phyloP scores from a whole-genome alignment of 805 yeast genomes.

The Cyberlindnera meyerae region DNA sequence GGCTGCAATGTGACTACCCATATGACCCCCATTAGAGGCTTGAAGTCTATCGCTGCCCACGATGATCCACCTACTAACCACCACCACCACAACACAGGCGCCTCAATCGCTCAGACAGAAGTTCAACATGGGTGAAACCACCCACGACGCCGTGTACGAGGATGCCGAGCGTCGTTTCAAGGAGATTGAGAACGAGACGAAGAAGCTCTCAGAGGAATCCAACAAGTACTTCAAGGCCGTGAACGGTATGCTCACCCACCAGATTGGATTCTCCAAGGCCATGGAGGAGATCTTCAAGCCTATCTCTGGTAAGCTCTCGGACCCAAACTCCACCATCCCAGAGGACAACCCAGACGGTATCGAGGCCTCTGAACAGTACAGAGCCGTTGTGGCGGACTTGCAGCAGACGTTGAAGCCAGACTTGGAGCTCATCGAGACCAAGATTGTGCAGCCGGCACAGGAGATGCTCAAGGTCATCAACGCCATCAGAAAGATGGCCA shows the following conservation, averaged over 20 bases:
- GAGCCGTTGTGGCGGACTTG: conserved; percentile 80
- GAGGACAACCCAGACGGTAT: conserved; percentile 98
- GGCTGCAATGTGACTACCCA: neutral
- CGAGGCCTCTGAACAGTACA: conserved; percentile 87
- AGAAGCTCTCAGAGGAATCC: conserved; percentile 84
- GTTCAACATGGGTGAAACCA: conserved; percentile 76
- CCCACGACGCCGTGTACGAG: conserved; percentile 82
- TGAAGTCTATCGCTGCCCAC: too few relatives aligned
- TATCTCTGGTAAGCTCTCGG: conserved; percentile 85
- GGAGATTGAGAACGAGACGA: conserved; percentile 85
- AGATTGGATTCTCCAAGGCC: conserved; percentile 90
- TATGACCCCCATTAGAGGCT: too few relatives aligned
- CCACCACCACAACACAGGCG: conserved; percentile 38
- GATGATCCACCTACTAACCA: conserved; percentile 1
- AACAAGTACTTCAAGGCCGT: conserved; percentile 88
- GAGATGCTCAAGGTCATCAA: conserved; percentile 80
- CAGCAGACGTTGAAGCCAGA: conserved; percentile 88
- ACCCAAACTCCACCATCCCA: conserved; percentile 77
- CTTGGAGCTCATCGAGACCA: conserved; percentile 82
- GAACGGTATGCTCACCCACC: conserved; percentile 88
- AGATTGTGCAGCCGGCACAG: conserved; percentile 88
- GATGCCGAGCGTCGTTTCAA: conserved; percentile 97
- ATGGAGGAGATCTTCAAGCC: conserved; percentile 96
- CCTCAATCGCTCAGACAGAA: conserved; percentile 91
- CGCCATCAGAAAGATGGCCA: conserved; percentile 85